These are phyloP conservation scores for Salix suchowensis DNA, from an alignment of 345 rosid genomes.

Conservation along the genomic window DNA sequence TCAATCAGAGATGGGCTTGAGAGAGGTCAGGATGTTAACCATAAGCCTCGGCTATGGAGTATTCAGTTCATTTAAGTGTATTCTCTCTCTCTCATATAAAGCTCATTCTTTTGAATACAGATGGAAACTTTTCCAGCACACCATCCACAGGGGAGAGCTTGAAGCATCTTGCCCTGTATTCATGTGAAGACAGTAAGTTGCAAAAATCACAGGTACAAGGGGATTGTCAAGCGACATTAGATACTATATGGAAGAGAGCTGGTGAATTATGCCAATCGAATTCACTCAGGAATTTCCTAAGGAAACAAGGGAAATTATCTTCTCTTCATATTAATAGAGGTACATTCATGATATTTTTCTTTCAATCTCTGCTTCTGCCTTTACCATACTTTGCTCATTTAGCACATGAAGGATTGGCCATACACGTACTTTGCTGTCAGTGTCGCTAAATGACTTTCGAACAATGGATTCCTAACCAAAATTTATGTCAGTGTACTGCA, in stretches of 20 bases:
- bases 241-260: slow-evolving; percentile 65
- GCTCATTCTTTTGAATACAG: slow-evolving; percentile 26
- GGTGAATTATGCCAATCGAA: slow-evolving; percentile 59
- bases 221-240: slow-evolving; percentile 48
- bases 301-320: slow-evolving; percentile 67
- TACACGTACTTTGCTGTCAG: not conserved
- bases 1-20: slow-evolving; percentile 41
- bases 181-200: slow-evolving; percentile 39
- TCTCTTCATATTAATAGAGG: slow-evolving; percentile 73
- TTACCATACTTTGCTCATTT: not conserved
- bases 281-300: slow-evolving; percentile 66
- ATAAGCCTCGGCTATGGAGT: not conserved
- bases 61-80: not conserved
- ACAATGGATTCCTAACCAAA: not conserved
- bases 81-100: not conserved
- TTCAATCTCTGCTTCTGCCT: not conserved
- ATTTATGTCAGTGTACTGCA: not conserved
- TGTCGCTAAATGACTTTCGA: not conserved
- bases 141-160: slow-evolving; percentile 46
- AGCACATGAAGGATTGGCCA: not conserved
- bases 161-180: slow-evolving; percentile 35
- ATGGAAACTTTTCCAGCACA: slow-evolving; percentile 44
- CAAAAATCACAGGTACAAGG: slow-evolving; percentile 32
- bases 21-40: slow-evolving; percentile 41
- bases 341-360: slow-evolving; percentile 14